Evolutionary conservation across 768 basidiomycete genomes (phyloP).

Genomic region (Tricholomella constricta): DNA sequence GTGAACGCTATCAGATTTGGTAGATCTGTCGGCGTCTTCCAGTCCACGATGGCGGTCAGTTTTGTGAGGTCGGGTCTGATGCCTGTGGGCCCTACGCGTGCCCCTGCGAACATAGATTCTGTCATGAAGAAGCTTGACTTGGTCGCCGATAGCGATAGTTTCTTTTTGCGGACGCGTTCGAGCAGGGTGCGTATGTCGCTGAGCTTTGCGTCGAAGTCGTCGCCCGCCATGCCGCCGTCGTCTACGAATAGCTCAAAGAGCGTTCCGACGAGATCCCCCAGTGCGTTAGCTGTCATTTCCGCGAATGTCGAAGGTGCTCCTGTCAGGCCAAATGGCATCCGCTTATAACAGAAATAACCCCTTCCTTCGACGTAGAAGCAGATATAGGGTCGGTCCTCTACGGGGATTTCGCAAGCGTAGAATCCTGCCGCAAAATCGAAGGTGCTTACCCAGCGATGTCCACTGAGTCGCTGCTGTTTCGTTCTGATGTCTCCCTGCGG

Average conservation of each 20-base stretch:
- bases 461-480: slow-evolving; percentile 38
- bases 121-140: slow-evolving; percentile 34
- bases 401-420: slow-evolving; percentile 21
- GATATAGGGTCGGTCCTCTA: slow-evolving; percentile 20
- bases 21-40: slow-evolving; percentile 27
- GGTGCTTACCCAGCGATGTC: slow-evolving; percentile 31
- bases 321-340: slow-evolving; percentile 29
- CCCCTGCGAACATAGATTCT: slow-evolving; percentile 37
- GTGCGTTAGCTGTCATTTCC: slow-evolving; percentile 22
- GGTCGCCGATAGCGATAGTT: not conserved
- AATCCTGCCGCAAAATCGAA: slow-evolving; percentile 46
- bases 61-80: slow-evolving; percentile 38
- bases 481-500: slow-evolving; percentile 37
- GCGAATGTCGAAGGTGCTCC: slow-evolving; percentile 39
- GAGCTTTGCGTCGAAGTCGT: slow-evolving; percentile 29
- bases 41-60: slow-evolving; percentile 36
- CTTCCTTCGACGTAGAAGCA: slow-evolving; percentile 42
- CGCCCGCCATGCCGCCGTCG: slow-evolving; percentile 33
- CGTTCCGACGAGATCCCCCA: slow-evolving; percentile 27
- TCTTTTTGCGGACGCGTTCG: slow-evolving; percentile 19
- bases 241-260: slow-evolving; percentile 41
- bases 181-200: slow-evolving; percentile 25
- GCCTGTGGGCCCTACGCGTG: slow-evolving; percentile 29
- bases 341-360: slow-evolving; percentile 20
- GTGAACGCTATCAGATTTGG: slow-evolving; percentile 26